Percentiles rank a stretch among this genome's conserved stretches.
phyloP scores from a whole-genome alignment of 2,329 filamentous ascomycete species.

The Arachnomyces sp. region DNA sequence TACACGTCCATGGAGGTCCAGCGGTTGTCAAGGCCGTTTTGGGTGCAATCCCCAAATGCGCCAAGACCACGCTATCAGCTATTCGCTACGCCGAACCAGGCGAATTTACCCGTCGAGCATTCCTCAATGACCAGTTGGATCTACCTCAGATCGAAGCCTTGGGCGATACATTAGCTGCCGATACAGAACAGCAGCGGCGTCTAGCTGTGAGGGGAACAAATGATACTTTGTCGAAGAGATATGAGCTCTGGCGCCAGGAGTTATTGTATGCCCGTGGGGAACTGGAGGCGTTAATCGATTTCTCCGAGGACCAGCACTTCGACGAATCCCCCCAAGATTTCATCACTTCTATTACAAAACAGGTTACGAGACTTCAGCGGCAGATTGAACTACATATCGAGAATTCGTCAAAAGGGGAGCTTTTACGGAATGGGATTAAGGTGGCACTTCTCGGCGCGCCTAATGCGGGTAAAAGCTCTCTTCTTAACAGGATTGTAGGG shows the following conservation, averaged over 20 bases:
- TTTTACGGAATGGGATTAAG: conserved; percentile 76
- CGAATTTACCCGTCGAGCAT: conserved; percentile 89
- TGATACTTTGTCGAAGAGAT: conserved; percentile 62
- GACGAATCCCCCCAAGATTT: conserved; percentile 74
- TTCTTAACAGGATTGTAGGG: conserved; percentile 84
- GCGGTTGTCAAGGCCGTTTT: conserved; percentile 85
- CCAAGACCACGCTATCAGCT: conserved; percentile 1
- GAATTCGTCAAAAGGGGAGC: conserved; percentile 73
- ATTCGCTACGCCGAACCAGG: conserved; percentile 89
- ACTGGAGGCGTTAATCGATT: conserved; percentile 92
- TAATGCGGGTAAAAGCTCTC: conserved; percentile 89
- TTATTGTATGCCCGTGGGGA: conserved; percentile 79
- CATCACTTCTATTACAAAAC: conserved; percentile 58
- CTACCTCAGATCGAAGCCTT: conserved; percentile 71
- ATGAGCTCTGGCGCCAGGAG: conserved; percentile 72
- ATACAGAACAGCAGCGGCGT: conserved; percentile 89
- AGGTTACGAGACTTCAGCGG: conserved; percentile 54
- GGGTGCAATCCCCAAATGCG: conserved; percentile 56
- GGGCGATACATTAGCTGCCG: conserved; percentile 52
- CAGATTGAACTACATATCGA: conserved; percentile 63
- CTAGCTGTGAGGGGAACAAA: conserved; percentile 74
- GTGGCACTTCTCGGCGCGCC: conserved; percentile 84
- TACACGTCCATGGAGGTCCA: conserved; percentile 88
- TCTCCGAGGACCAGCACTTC: conserved; percentile 94
- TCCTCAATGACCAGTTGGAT: conserved; percentile 76